These are phyloP conservation scores for Suillus plorans DNA, from an alignment of 768 basidiomycete species.

Conservation along the genomic window DNA sequence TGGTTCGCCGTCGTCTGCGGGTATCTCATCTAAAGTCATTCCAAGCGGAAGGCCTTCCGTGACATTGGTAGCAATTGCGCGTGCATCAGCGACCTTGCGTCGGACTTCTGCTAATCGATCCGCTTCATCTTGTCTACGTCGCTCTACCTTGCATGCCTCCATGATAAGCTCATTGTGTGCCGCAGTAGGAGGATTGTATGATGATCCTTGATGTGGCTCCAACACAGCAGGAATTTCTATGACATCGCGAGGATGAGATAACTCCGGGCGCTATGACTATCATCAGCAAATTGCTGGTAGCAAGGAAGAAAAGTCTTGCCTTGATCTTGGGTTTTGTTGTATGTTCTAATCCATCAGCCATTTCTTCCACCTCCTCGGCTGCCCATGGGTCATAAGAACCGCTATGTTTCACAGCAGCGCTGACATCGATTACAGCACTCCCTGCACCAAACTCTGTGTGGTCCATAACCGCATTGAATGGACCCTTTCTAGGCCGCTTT, in stretches of 20 bases:
- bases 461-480: conserved; percentile 70
- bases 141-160: conserved; percentile 66
- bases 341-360: conserved; percentile 40
- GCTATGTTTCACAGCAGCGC: conserved; percentile 66
- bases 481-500: conserved; percentile 67
- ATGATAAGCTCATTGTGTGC: conserved; percentile 72
- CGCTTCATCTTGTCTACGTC: conserved; percentile 50
- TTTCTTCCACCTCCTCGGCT: conserved; percentile 33
- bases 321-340: conserved; percentile 48
- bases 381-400: conserved; percentile 70
- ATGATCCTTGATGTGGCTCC: conserved; percentile 78
- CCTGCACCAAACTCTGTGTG: conserved; percentile 67
- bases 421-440: conserved; percentile 61
- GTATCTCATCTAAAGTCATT: conserved; percentile 59
- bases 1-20: conserved; percentile 40
- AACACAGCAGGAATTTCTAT: conserved; percentile 67
- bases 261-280: conserved; percentile 44
- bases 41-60: conserved; percentile 49
- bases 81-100: conserved; percentile 53
- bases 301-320: conserved; percentile 34
- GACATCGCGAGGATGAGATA: conserved; percentile 43
- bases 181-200: conserved; percentile 82
- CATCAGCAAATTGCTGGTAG: neutral
- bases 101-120: conserved; percentile 55
- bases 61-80: conserved; percentile 29